These are phyloP conservation scores for Petunia axillaris DNA, from an alignment of 257 asterid species.

Conservation along the genomic window DNA sequence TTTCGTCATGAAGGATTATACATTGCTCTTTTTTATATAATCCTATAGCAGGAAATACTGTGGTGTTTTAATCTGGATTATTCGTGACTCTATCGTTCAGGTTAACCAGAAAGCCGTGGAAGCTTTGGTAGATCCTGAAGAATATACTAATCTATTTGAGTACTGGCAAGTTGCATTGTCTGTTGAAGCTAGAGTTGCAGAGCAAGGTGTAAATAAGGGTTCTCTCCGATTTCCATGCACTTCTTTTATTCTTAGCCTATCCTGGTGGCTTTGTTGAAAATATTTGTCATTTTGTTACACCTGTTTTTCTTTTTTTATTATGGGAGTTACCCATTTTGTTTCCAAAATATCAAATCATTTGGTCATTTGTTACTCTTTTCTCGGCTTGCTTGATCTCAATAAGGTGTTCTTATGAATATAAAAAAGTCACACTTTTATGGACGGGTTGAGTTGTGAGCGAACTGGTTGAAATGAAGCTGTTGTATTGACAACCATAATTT, in stretches of 20 bases:
- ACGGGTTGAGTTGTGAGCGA: no score
- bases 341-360: neutral
- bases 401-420: neutral
- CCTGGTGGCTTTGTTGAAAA: no score
- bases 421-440: neutral
- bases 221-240: conserved; percentile 17
- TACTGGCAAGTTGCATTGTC: conserved; percentile 93
- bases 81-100: conserved; percentile 40
- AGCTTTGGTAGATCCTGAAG: conserved; percentile 93
- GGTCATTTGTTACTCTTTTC: conserved; percentile 25
- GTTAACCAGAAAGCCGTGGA: conserved; percentile 90
- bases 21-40: neutral
- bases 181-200: conserved; percentile 70
- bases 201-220: conserved; percentile 38
- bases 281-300: no score
- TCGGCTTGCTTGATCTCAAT: conserved; percentile 18
- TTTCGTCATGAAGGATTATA: neutral
- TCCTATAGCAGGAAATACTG: conserved; percentile 5
- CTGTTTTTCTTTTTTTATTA: no score
- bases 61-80: neutral
- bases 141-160: conserved; percentile 85
- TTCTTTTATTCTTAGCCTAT: neutral
- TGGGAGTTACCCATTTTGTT: no score
- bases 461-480: no score
- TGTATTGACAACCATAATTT: no score